Base-by-base conservation (phyloP, 306 rosid species). In the Vigna radiata region DNA sequence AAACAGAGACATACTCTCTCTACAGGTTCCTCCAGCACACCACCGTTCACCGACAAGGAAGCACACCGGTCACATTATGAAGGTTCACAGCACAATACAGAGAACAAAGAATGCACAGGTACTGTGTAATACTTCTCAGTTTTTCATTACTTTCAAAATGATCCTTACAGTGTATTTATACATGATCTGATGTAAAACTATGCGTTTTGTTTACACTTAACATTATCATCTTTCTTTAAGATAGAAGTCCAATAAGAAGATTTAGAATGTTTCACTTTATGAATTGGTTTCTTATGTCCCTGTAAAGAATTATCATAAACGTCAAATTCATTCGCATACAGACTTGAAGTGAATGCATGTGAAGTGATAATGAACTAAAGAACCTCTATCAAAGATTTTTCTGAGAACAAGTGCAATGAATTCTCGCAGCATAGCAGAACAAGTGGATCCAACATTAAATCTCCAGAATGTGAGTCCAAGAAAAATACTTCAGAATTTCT, bases 381-480 rank as follows among this genome's bases (percentile, higher is more conserved):
- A 79, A 95, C 99, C 99, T 95, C 90, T 72, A 95, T 85, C 81
- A 95, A 84, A 73, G 93, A 87, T 86, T 90, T 90, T 59, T 85
- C 82, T 0, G 89, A 88, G 86, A 83, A 92, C 63, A 95, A 66
- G 64, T 66, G 87, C 89, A 90, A 67, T 7, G 99, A 95, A 87
- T 90, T 88, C 88, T 86, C 88, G 74, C 87, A 95, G 82, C 99
- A 95, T 41, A 95, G 87, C 77, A 95, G 85, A 78, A 95, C 82
- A 49, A 87, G 79, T 31, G 91, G 88, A 71, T 92, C 88, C 76
- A 72, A 78, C 48, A 79, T 77, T 81, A 66, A 71, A 67, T 90
- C 96, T 55, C 70, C 84, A 16, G 87, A 71, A 78, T 58, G 36
- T 15, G 75, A 27, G 60, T n/a, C n/a, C n/a, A n/a, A n/a, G n/a